Evolutionary conservation across 306 rosid genomes (phyloP).

Genomic region (Mimosa pudica): DNA sequence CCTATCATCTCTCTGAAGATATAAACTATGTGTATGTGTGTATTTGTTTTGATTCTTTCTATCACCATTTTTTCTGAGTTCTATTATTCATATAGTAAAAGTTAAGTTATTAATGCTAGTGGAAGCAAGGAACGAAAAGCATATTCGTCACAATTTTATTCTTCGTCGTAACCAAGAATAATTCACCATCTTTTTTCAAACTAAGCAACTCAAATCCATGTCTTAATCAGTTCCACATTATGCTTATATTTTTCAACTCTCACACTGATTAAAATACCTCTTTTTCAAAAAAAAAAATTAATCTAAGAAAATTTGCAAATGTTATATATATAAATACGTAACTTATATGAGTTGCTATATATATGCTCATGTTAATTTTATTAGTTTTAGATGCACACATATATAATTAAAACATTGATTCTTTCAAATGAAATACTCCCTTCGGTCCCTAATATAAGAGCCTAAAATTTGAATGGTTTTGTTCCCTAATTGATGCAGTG

Average conservation of each 20-base stretch:
- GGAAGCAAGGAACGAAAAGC: neutral
- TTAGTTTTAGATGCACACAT: neutral
- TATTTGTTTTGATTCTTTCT: neutral
- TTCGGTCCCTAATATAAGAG: too few species aligned
- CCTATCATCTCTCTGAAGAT: neutral
- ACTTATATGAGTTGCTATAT: neutral
- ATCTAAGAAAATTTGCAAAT: neutral
- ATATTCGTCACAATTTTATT: neutral
- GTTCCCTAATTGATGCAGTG: too few species aligned
- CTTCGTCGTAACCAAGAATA: neutral
- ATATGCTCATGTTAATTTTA: neutral
- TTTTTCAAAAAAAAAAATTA: neutral
- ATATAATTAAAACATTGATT: neutral
- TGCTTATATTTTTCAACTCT: neutral
- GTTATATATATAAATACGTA: neutral
- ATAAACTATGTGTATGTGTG: too few species aligned
- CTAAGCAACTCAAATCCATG: neutral
- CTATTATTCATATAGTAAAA: neutral
- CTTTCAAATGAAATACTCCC: neutral
- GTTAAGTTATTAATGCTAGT: too few species aligned
- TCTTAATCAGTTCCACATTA: neutral
- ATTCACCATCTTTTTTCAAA: neutral
- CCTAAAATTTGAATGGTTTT: too few species aligned
- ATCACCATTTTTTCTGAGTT: neutral
- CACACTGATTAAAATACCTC: neutral